Percentiles rank a stretch among this genome's conserved stretches.
Conservation (phyloP, 495 filamentous ascomycete species). For the Aspergillus carlsbadensis region DNA sequence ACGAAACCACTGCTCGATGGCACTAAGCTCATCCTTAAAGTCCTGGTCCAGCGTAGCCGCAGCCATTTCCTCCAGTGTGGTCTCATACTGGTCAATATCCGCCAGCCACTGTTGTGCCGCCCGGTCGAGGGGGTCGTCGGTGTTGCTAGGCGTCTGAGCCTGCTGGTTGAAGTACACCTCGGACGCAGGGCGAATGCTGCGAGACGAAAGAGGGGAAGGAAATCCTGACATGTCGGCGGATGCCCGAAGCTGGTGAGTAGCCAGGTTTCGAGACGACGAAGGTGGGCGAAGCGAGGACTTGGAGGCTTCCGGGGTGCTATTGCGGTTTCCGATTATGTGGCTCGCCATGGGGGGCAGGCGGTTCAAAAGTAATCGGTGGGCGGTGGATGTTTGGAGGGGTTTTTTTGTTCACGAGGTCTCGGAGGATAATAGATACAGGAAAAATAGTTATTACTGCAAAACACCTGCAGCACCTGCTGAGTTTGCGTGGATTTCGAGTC, state of each 20-base stretch:
- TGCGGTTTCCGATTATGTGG: slow-evolving; percentile 83
- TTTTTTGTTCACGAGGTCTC: slow-evolving; percentile 18
- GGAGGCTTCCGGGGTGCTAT: slow-evolving; percentile 92
- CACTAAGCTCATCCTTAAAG: slow-evolving; percentile 98
- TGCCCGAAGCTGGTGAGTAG: slow-evolving; percentile 84
- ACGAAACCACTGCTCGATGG: slow-evolving; percentile 99
- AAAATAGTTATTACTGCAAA: slow-evolving; percentile 46
- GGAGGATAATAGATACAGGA: slow-evolving; percentile 42
- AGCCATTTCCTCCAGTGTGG: slow-evolving; percentile 96
- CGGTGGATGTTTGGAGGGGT: background rate
- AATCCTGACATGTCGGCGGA: slow-evolving; percentile 96
- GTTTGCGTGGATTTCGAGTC: slow-evolving; percentile 52
- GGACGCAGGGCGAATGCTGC: slow-evolving; percentile 86
- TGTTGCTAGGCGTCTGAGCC: slow-evolving; percentile 59
- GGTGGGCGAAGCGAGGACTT: slow-evolving; percentile 89
- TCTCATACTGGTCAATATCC: slow-evolving; percentile 98
- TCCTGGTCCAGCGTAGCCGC: slow-evolving; percentile 97
- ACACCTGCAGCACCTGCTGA: slow-evolving; percentile 93
- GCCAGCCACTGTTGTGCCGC: slow-evolving; percentile 98
- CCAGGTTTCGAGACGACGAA: slow-evolving; percentile 73
- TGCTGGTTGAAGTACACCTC: slow-evolving; percentile 86
- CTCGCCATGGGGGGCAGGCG: slow-evolving; percentile 41
- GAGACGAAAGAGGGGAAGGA: slow-evolving; percentile 70
- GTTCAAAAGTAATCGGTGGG: slow-evolving; percentile 31
- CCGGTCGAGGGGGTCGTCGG: slow-evolving; percentile 87